Conservation (phyloP, 73 alveolate species). For the Paramecium sexaurelia region DNA sequence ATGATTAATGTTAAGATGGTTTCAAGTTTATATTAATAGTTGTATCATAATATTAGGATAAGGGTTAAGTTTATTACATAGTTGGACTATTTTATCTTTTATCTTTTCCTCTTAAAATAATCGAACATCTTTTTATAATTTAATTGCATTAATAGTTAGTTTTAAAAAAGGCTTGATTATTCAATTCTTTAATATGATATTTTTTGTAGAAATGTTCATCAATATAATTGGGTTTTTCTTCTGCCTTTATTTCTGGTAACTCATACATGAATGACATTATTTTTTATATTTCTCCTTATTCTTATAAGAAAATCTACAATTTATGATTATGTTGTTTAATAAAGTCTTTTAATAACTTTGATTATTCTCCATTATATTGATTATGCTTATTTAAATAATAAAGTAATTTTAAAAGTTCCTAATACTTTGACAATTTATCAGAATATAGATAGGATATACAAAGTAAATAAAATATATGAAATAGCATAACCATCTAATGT, state of each 20-base stretch:
- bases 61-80: not conserved
- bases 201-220: not conserved
- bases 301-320: not conserved
- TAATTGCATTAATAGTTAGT: not conserved
- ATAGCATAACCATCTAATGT: not conserved
- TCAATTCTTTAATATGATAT: not conserved
- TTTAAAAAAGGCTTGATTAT: not conserved
- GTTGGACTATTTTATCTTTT: not conserved
- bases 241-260: not conserved
- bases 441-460: not conserved
- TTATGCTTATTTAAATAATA: not conserved
- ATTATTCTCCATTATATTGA: not conserved
- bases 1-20: not conserved
- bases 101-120: not conserved
- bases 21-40: not conserved
- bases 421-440: not conserved
- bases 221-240: slow-evolving; percentile 11
- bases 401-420: not conserved
- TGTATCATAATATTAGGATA: slow-evolving; percentile 7
- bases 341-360: not conserved
- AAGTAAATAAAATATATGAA: not conserved
- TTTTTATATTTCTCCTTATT: not conserved
- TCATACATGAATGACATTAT: not conserved
- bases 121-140: not conserved
- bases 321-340: not conserved